A percentile compares a stretch with the other conserved stretches of the same genome.
phyloP scores from a whole-genome alignment of 306 rosid genomes.

The Cucumis melo region DNA sequence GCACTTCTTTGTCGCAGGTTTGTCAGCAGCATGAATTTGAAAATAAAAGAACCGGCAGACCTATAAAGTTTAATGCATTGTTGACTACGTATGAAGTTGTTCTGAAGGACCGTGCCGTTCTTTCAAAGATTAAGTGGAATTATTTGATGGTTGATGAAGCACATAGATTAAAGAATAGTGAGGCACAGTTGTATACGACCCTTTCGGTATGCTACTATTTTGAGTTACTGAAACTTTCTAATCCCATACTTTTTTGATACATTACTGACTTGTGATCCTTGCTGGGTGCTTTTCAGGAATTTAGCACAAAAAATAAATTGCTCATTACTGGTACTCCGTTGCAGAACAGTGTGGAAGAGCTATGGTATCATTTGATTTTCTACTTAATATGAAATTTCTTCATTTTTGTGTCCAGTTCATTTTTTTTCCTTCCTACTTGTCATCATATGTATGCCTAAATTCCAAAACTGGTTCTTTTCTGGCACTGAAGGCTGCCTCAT shows the following conservation, averaged over 20 bases:
- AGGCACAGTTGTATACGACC: slow-evolving; percentile 91
- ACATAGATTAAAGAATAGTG: slow-evolving; percentile 95
- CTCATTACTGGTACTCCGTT: slow-evolving; percentile 96
- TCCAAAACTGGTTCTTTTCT: background rate
- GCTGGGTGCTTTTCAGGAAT: slow-evolving; percentile 46
- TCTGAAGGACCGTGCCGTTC: slow-evolving; percentile 84
- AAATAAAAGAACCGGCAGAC: slow-evolving; percentile 63
- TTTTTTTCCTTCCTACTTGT: background rate
- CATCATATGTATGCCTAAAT: background rate
- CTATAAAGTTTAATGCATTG: slow-evolving; percentile 66
- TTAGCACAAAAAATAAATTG: slow-evolving; percentile 98
- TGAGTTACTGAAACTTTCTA: slow-evolving; percentile 6
- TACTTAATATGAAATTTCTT: background rate
- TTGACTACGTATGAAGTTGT: slow-evolving; percentile 96
- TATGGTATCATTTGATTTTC: slow-evolving; percentile 44
- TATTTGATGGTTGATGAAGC: slow-evolving; percentile 99
- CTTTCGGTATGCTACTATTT: slow-evolving; percentile 55
- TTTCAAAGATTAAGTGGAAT: slow-evolving; percentile 89
- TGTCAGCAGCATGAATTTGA: slow-evolving; percentile 92
- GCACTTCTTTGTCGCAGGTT: slow-evolving; percentile 41
- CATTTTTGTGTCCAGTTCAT: background rate
- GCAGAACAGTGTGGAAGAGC: slow-evolving; percentile 96
- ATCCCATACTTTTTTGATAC: background rate
- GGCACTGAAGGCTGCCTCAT: background rate
- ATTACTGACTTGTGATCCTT: slow-evolving; percentile 5